Evolutionary conservation across 225 moss, liverwort and hornwort species (phyloP), one percentile per base, ranked within the genome.

Genomic region (Sphagnum contortum): DNA sequence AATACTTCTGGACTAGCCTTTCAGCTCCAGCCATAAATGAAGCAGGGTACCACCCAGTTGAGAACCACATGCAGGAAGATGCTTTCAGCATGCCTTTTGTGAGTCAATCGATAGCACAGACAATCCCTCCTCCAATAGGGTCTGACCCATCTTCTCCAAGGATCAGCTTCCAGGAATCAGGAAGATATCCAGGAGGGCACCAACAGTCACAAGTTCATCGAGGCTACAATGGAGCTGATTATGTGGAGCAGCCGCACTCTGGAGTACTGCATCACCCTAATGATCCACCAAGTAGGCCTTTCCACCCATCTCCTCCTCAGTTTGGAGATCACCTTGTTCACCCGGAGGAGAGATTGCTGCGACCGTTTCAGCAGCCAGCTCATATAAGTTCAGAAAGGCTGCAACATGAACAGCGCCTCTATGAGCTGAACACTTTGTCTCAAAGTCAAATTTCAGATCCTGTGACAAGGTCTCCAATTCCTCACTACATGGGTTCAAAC

Each of bases 131-230:
- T 29, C 29, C 29, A 29, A 29, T 29, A 62, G 86, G 90, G 52
- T 98, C 96, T 12, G 87, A 83, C 48, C 96, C 96, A 9, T 85
- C 96, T 11, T 98, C 96, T 48, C 96, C 96, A 68, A 87, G 92
- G 59, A 54, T 75, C 13, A 71, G 68, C 53, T 83, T 53, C 67
- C 81, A 86, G 71, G 89, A 95, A 1, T 73, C 77, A 51, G 74
- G 73, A 3, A 79, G 87, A 54, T 81, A 74, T 50, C 58, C 72
- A 12, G 48, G 72, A 29, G 83, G 70, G 61, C 66, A 66, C 55
- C 81, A 80, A 29, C 89, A 81, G 68, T 13, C 79, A 53, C 86
- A 12, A 9, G 73, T 73, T 62, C 69, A 73, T 71, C 80, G 80
- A 61, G 49, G 76, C 11, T 79, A 80, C 65, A 75, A 66, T 75